Conservation (phyloP, 2,329 filamentous ascomycete species). For the Dendryphion nanum region DNA sequence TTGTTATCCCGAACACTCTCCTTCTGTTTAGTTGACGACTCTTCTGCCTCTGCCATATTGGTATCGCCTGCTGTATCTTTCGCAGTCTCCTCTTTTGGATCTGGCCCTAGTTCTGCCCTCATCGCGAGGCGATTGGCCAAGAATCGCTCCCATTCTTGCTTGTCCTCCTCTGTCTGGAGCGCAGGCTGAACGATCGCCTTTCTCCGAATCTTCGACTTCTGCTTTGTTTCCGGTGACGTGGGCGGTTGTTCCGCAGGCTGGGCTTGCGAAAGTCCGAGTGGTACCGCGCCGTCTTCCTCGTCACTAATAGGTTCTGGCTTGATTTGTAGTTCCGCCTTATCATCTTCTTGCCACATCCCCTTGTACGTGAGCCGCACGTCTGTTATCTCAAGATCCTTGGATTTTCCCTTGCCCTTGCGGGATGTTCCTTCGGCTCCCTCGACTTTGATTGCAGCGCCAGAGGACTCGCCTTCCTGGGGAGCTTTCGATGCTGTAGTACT, state of each 20-base stretch:
- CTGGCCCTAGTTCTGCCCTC: constrained; percentile 46
- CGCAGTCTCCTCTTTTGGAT: constrained; percentile 15
- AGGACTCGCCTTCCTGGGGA: constrained; percentile 33
- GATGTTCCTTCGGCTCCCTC: constrained; percentile 17
- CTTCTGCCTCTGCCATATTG: constrained; percentile 32
- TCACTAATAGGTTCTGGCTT: constrained; percentile 57
- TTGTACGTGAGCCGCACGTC: constrained; percentile 43
- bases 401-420: constrained; percentile 41
- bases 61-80: constrained; percentile 44
- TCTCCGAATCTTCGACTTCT: constrained; percentile 21
- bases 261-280: constrained; percentile 17
- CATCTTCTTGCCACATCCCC: constrained; percentile 46
- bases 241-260: constrained; percentile 23
- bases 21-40: constrained; percentile 16
- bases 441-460: constrained; percentile 17
- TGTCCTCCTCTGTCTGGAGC: constrained; percentile 54
- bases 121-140: constrained; percentile 48
- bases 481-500: constrained; percentile 47
- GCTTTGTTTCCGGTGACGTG: constrained; percentile 33
- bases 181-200: constrained; percentile 36
- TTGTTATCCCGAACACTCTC: constrained; percentile 49
- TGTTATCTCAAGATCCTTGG: constrained; percentile 44
- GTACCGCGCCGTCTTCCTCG: constrained; percentile 34
- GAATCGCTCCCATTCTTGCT: constrained; percentile 50
- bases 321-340: constrained; percentile 42